Base-by-base conservation (phyloP, 2,329 filamentous ascomycete species). In the Colletotrichum truncatum region DNA sequence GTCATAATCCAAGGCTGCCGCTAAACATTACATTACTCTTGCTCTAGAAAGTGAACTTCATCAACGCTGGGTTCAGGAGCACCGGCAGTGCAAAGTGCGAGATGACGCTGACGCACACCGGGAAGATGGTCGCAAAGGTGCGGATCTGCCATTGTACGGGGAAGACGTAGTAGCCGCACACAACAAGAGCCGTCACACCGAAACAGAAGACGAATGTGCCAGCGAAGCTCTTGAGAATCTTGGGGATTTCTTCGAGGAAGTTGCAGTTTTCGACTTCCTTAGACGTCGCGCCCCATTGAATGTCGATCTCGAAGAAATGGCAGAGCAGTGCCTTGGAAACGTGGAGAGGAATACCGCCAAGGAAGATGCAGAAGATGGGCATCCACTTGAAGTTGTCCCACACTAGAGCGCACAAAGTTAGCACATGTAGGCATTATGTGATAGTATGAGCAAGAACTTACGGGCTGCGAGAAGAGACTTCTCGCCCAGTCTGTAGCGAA, bases 321-420 rank as follows among this genome's bases (percentile, higher is more conserved):
- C 75, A 76, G 23, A 82, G 72, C 8, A 83, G 74, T 0, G 81
- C 78, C 48, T 76, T 75, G 57, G 75, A 76, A 43, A 82, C 73
- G 72, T 83, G 80, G 45, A 79, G 73, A 5, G 80, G 79, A 60
- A 83, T 73, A 36, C 80, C 80, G 59, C 81, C 80, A 18, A 82
- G 78, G 71, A 82, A 82, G 60, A 80, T 74, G 41, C 75, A 77
- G 68, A 85, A 77, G 68, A 90, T 82, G 2, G 85, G 84, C 16
- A 87, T 82, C 88, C 88, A 90, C 70, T 87, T 89, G 72, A 89
- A 77, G 72, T 89, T 91, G 70, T 86, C 82, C 61, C 82, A 72
- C 12, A 89, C 67, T 62, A 10, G n/a, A 25, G 7, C n/a, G n/a
- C n/a, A 26, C 16, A 36, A 8, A 7, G 25, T 60, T 39, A 64